Conservation (phyloP, 176 grass and related monocot genomes). For the Bolboschoenus planiculmis region DNA sequence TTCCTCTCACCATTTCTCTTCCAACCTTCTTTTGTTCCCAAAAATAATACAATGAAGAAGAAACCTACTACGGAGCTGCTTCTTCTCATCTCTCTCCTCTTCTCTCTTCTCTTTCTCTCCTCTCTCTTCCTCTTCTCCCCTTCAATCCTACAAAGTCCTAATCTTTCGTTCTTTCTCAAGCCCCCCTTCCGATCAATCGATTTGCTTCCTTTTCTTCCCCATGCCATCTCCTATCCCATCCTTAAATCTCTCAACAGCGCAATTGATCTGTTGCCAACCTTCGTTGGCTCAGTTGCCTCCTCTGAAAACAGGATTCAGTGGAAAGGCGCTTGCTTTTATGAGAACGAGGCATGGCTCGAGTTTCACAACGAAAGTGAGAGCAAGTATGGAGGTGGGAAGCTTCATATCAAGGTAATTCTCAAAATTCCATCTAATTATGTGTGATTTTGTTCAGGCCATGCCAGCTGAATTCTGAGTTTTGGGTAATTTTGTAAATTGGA, state of each 20-base stretch:
- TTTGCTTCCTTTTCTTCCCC: constrained; percentile 72
- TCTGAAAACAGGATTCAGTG: constrained; percentile 33
- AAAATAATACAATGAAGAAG: constrained; percentile 37
- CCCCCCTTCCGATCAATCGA: constrained; percentile 43
- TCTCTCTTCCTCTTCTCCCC: constrained; percentile 14
- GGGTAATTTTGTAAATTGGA: neutral
- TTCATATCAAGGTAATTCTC: constrained; percentile 52
- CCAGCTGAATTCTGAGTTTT: neutral
- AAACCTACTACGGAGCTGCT: constrained; percentile 10
- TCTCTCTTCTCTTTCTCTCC: neutral
- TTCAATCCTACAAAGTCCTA: neutral
- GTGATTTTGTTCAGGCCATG: neutral
- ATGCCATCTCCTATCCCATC: constrained; percentile 46
- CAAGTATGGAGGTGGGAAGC: constrained; percentile 29
- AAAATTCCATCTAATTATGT: neutral
- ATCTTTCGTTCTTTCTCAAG: constrained; percentile 20
- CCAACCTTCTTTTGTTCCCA: neutral
- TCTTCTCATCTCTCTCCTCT: constrained; percentile 8
- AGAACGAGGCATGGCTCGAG: constrained; percentile 66
- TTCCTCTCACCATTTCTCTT: neutral
- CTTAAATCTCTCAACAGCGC: constrained; percentile 48
- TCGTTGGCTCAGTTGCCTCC: constrained; percentile 55
- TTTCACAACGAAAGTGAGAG: constrained; percentile 40
- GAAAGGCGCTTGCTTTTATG: constrained; percentile 95
- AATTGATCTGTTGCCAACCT: constrained; percentile 68